phyloP scores from a whole-genome alignment of 805 yeast species.

The Saturnispora gosingensis region DNA sequence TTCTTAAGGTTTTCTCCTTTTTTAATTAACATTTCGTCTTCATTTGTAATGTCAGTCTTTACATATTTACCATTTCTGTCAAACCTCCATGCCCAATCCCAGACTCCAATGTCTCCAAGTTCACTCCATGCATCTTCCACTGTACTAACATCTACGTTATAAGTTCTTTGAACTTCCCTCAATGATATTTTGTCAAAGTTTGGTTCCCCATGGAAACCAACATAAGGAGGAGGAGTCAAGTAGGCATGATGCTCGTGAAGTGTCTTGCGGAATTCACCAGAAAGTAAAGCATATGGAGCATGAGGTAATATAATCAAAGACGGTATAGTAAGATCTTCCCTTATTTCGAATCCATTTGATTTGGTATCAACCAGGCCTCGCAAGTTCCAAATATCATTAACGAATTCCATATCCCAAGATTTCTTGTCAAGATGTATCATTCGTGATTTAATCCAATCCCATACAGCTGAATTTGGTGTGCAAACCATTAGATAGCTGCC shows the following conservation, averaged over 20 bases:
- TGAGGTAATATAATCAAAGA: constrained; percentile 39
- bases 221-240: constrained; percentile 35
- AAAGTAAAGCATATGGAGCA: constrained; percentile 38
- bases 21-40: not conserved
- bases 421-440: constrained; percentile 19
- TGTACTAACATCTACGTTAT: not conserved
- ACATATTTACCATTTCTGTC: constrained; percentile 2
- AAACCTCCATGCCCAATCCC: constrained; percentile 17
- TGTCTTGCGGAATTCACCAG: constrained; percentile 37
- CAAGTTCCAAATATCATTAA: constrained; percentile 30
- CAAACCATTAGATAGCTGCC: constrained; percentile 51
- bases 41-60: not conserved
- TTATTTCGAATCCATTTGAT: not conserved
- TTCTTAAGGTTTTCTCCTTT: not conserved
- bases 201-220: constrained; percentile 19
- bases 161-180: constrained; percentile 4
- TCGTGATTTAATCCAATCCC: constrained; percentile 18
- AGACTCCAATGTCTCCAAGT: constrained; percentile 9
- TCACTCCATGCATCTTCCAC: constrained; percentile 11
- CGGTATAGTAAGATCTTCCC: constrained; percentile 15
- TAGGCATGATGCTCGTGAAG: constrained; percentile 32
- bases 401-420: constrained; percentile 50
- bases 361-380: constrained; percentile 13
- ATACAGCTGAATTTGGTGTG: constrained; percentile 32
- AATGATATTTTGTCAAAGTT: constrained; percentile 8